Conservation (phyloP, 179 eudicot species). For the Beta lomatogona region DNA sequence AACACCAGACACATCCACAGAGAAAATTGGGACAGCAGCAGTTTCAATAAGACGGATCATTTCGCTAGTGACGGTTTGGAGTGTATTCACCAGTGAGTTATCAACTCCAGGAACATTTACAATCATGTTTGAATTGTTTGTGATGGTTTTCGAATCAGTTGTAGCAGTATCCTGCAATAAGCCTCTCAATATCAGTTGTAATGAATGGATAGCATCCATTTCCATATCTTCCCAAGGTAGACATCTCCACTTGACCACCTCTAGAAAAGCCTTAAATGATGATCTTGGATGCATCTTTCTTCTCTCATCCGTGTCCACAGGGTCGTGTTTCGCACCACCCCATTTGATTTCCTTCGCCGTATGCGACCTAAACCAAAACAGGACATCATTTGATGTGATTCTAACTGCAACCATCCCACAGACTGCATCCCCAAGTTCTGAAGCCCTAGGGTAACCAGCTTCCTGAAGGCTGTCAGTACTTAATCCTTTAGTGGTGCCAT, state of each 20-base stretch:
- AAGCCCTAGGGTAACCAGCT: constrained; percentile 79
- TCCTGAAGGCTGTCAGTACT: constrained; percentile 86
- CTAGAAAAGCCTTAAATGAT: constrained; percentile 78
- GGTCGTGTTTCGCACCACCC: constrained; percentile 94
- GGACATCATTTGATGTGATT: constrained; percentile 59
- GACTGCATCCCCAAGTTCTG: constrained; percentile 62
- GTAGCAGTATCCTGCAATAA: constrained; percentile 45
- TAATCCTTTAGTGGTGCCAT: constrained; percentile 65
- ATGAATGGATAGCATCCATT: constrained; percentile 90
- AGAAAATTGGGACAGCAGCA: constrained; percentile 79
- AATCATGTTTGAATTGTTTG: constrained; percentile 52
- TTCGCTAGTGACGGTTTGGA: constrained; percentile 64
- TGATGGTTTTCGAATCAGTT: constrained; percentile 33
- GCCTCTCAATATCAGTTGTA: constrained; percentile 72
- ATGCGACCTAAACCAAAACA: constrained; percentile 91
- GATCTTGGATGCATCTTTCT: constrained; percentile 90
- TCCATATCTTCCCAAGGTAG: constrained; percentile 90
- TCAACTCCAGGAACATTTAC: constrained; percentile 54
- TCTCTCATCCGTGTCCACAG: constrained; percentile 63
- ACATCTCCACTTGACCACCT: constrained; percentile 83
- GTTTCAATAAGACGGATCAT: constrained; percentile 86
- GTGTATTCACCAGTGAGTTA: constrained; percentile 46
- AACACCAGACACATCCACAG: constrained; percentile 67
- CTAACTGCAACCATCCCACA: constrained; percentile 89
- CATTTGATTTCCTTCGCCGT: constrained; percentile 80